phyloP scores from a whole-genome alignment of 805 yeast species.

The Ogataea kodamae region DNA sequence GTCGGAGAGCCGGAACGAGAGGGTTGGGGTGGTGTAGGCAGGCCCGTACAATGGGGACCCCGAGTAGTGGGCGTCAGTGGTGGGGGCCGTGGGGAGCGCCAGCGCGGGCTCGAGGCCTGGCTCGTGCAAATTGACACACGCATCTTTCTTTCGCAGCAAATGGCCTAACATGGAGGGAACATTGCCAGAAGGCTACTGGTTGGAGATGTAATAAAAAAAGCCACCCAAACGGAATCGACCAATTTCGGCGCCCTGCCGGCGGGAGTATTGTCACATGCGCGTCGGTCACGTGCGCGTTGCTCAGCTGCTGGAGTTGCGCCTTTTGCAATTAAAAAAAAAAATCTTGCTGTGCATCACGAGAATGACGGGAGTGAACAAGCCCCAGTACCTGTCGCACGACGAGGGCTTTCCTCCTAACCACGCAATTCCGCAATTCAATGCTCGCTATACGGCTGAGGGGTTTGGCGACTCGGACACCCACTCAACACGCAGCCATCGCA shows the following conservation, averaged over 20 bases:
- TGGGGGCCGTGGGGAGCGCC: constrained; percentile 4
- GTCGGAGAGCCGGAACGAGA: constrained; percentile 23
- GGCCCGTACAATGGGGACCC: constrained; percentile 47
- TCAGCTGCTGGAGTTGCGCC: too few relatives aligned
- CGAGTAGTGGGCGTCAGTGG: constrained; percentile 42
- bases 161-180: constrained; percentile 7
- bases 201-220: too few relatives aligned
- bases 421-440: constrained; percentile 16
- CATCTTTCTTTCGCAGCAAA: constrained; percentile 7
- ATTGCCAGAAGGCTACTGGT: not conserved
- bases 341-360: not conserved
- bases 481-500: constrained; percentile 1
- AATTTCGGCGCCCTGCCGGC: too few relatives aligned
- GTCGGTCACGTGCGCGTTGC: too few relatives aligned
- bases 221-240: too few relatives aligned
- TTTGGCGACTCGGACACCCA: constrained; percentile 5
- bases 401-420: constrained; percentile 9
- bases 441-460: constrained; percentile 15
- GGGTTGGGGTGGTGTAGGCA: constrained; percentile 14
- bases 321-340: too few relatives aligned
- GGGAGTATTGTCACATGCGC: too few relatives aligned
- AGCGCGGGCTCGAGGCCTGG: constrained; percentile 1
- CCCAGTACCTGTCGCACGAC: constrained; percentile 5
- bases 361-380: constrained; percentile 7
- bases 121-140: constrained; percentile 2